Base-by-base conservation (phyloP, 129 eudicot genomes). In the Kitagawia praeruptora region DNA sequence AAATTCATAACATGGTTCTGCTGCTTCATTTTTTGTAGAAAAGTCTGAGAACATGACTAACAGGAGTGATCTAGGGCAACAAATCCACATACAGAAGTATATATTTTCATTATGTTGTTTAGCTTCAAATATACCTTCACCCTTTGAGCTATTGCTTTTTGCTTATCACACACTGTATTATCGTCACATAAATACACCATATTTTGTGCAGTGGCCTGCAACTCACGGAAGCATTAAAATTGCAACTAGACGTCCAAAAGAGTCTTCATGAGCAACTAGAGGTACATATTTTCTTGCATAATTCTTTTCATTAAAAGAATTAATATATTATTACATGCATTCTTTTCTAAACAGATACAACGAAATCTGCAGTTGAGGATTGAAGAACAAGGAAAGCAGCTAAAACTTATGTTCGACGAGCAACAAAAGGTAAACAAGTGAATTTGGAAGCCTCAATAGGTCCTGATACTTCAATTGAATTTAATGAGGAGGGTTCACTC, bases 301-400 rank as follows among this genome's bases (percentile, higher is more conserved):
- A 34, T 27, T 31, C 42, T 31, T 67, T 67, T 67, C 21, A 14
- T 10, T 3, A 31, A 58, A 41, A 25, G 49, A 16, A 37, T 75
- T 12, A 16, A 4, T 21, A 13, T 37, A 6, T 78, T 78, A n/a
- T n/a, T 66, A 14, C 61, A 47, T 39, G 16, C 51, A 45, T 10
- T 71, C 37, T 37, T 4, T 19, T 47, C 37, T 8, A 45, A 18
- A 69, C 80, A 94, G 97, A 88, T 90, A 83, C 98, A 89, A 77
- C 63, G 96, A 28, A 90, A 74, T 58, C 80, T 94, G 64, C 98
- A 91, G 80, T 38, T 89, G 82, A 87, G 96, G 84, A 91, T 91
- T 46, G 96, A 94, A 82, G 93, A 90, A 79, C 96, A 94, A 82
- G 89, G 92, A 51, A 82, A 78, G 70, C 96, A 94, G 77, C 90